These are phyloP conservation scores for Colletotrichum sp. DNA, from an alignment of 2,329 filamentous ascomycete species.

Conservation along the genomic window DNA sequence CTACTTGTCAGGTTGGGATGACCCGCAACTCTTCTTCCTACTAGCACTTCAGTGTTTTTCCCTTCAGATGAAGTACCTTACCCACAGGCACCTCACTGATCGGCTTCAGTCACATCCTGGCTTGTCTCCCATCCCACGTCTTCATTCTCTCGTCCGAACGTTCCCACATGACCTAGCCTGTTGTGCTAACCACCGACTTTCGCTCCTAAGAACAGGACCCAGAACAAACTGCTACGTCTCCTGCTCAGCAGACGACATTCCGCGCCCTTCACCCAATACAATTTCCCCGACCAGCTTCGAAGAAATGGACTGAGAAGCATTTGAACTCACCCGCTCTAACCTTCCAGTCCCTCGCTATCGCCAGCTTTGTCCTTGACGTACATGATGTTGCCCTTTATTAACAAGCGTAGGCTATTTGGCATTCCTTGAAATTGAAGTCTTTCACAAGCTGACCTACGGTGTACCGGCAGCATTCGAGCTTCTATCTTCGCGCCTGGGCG, in stretches of 20 bases:
- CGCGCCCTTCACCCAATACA: not conserved
- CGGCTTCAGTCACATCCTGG: not conserved
- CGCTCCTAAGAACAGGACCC: not conserved
- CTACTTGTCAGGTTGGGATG: not conserved
- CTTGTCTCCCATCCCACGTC: not conserved
- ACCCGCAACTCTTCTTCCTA: not conserved
- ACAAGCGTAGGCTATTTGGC: conserved; percentile 24
- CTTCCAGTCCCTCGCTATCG: not conserved
- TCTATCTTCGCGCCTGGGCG: conserved; percentile 43
- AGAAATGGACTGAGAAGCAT: not conserved
- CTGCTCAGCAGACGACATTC: not conserved
- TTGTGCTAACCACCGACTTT: not conserved
- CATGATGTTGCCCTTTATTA: conserved; percentile 33
- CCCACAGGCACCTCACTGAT: not conserved
- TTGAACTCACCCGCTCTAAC: not conserved
- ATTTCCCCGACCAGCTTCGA: not conserved
- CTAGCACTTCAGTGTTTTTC: not conserved
- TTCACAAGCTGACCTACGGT: not conserved
- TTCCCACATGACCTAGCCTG: not conserved
- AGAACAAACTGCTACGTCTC: not conserved
- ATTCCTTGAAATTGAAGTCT: not conserved
- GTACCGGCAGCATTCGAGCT: conserved; percentile 46
- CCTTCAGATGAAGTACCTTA: not conserved
- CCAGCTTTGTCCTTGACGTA: not conserved
- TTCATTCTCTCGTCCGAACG: not conserved